Conservation (phyloP, 2,329 filamentous ascomycete genomes). For the Phaeophleospora eucalypticola region DNA sequence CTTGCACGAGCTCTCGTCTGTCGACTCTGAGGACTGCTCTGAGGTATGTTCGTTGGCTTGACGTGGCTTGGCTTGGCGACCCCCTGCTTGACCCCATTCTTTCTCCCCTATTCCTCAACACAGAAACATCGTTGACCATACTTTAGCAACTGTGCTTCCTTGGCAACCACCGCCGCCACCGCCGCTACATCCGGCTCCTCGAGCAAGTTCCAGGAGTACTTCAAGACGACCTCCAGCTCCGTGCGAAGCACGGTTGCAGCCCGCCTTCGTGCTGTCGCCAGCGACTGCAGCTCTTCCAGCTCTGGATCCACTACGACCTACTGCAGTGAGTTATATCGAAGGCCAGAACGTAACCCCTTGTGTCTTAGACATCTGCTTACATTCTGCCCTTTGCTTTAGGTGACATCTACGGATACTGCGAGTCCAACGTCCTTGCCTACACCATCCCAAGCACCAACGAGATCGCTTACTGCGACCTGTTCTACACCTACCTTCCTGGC, state of each 20-base stretch:
- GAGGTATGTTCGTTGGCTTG: too few relatives aligned
- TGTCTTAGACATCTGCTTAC: too few relatives aligned
- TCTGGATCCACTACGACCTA: constrained; percentile 51
- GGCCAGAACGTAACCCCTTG: too few relatives aligned
- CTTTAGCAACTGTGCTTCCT: constrained; percentile 49
- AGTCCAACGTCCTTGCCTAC: constrained; percentile 55
- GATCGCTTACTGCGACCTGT: constrained; percentile 60
- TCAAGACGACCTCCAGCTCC: constrained; percentile 53
- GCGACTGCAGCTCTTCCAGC: constrained; percentile 52
- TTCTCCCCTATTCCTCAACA: too few relatives aligned
- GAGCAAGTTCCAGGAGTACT: constrained; percentile 55
- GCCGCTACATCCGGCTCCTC: constrained; percentile 47
- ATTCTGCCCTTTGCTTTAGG: too few relatives aligned
- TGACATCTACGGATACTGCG: constrained; percentile 55
- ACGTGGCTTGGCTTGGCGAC: too few relatives aligned
- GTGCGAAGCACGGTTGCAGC: constrained; percentile 49
- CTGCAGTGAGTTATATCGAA: too few relatives aligned
- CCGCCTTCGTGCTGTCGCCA: constrained; percentile 51
- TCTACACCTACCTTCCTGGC: constrained; percentile 53
- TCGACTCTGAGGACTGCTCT: constrained; percentile 50
- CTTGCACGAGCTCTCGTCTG: constrained; percentile 5
- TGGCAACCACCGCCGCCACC: constrained; percentile 52
- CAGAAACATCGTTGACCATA: too few relatives aligned
- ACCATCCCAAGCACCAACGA: constrained; percentile 47
- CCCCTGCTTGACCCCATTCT: too few relatives aligned